Evolutionary conservation across 192 early-diverging fungal genomes (phyloP).

Genomic region (Paraglomus brasilianum): DNA sequence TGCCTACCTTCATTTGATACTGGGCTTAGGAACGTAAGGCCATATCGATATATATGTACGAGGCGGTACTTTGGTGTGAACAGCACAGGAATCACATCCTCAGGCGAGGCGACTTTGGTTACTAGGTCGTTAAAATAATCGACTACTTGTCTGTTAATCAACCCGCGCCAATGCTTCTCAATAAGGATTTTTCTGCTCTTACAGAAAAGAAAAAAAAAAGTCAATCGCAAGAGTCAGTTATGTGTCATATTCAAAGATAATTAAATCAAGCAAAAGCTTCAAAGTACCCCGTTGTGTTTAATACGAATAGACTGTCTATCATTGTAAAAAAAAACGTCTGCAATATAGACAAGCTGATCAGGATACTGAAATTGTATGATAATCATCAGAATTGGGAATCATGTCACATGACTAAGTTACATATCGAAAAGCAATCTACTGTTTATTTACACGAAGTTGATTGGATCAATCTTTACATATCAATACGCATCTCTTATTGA

Average conservation of each 20-base stretch:
- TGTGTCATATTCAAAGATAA: not conserved
- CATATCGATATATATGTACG: conserved; percentile 64
- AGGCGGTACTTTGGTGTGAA: conserved; percentile 62
- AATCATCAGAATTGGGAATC: too few relatives aligned
- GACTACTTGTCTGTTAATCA: conserved; percentile 60
- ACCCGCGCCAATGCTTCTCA: conserved; percentile 83
- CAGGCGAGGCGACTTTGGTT: conserved; percentile 52
- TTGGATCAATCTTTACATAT: too few relatives aligned
- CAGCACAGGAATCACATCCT: conserved; percentile 67
- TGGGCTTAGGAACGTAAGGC: conserved; percentile 75
- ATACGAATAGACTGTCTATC: conserved; percentile 69
- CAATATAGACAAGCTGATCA: too few relatives aligned
- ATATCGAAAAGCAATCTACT: too few relatives aligned
- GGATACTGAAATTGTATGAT: too few relatives aligned
- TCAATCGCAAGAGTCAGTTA: not conserved
- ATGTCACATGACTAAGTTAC: too few relatives aligned
- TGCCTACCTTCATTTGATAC: conserved; percentile 69
- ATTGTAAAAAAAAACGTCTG: conserved; percentile 38
- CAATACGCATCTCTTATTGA: too few relatives aligned
- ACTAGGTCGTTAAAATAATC: conserved; percentile 64
- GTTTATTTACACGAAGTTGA: too few relatives aligned
- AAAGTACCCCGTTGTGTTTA: conserved; percentile 61
- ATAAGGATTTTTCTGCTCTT: conserved; percentile 73
- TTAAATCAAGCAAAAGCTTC: not conserved
- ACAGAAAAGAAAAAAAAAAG: conserved; percentile 11